Conservation (phyloP, 345 rosid genomes). For the Corymbia maculata region DNA sequence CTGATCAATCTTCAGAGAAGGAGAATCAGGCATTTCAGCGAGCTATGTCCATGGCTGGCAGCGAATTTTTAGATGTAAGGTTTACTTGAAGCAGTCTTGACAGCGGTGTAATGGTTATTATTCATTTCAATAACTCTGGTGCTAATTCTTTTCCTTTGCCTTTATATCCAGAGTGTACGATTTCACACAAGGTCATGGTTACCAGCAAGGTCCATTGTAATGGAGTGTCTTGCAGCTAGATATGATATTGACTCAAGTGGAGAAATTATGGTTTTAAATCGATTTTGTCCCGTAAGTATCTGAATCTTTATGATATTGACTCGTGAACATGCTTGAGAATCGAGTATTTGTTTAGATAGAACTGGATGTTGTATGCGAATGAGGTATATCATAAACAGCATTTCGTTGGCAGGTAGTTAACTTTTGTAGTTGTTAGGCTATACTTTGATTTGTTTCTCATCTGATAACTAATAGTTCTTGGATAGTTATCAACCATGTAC, state of each 20-base stretch:
- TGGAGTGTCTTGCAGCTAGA: slow-evolving; percentile 63
- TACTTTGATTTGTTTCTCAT: accelerated
- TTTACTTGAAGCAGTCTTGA: background rate
- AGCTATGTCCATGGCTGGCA: slow-evolving; percentile 79
- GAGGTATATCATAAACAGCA: background rate
- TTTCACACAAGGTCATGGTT: slow-evolving; percentile 83
- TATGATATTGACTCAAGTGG: slow-evolving; percentile 58
- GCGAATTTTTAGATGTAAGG: slow-evolving; percentile 76
- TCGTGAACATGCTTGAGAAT: background rate
- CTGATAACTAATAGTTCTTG: background rate
- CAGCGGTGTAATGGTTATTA: background rate
- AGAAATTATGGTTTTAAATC: slow-evolving; percentile 66
- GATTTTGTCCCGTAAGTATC: slow-evolving; percentile 72
- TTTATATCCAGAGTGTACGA: slow-evolving; percentile 42
- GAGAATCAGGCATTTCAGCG: slow-evolving; percentile 77
- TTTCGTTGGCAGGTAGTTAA: background rate
- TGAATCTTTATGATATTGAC: background rate
- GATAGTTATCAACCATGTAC: background rate
- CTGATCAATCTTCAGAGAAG: slow-evolving; percentile 77
- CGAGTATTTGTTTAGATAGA: background rate
- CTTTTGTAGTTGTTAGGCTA: background rate
- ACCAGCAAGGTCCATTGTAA: slow-evolving; percentile 78
- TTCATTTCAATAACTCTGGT: background rate
- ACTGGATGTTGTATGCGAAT: background rate
- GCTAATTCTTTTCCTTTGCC: background rate